Conservation (phyloP, 208 protist species). For the Leishmania major region DNA sequence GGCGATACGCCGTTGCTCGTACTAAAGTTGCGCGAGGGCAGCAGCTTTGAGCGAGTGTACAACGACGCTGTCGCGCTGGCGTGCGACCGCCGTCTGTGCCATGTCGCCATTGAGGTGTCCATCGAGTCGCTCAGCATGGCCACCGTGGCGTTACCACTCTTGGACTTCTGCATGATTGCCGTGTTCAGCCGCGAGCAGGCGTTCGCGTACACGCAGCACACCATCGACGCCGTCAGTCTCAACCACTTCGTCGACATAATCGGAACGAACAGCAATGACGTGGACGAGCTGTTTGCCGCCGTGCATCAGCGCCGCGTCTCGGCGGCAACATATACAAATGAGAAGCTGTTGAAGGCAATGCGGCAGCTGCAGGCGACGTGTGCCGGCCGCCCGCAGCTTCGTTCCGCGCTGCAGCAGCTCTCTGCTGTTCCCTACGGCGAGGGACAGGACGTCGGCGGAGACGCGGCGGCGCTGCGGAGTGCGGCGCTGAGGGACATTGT, state of each 20-base stretch:
- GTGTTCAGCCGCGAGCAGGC: slow-evolving; percentile 58
- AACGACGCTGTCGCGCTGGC: slow-evolving; percentile 70
- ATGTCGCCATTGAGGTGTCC: slow-evolving; percentile 69
- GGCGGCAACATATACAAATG: slow-evolving; percentile 56
- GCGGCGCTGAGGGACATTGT: slow-evolving; percentile 67
- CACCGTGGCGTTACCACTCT: slow-evolving; percentile 48
- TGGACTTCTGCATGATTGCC: slow-evolving; percentile 66
- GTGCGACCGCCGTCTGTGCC: slow-evolving; percentile 64
- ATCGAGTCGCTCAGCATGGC: slow-evolving; percentile 66
- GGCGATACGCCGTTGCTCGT: slow-evolving; percentile 68
- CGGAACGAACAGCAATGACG: slow-evolving; percentile 73
- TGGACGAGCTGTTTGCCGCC: slow-evolving; percentile 72
- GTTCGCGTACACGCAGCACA: slow-evolving; percentile 65
- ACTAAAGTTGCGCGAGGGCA: slow-evolving; percentile 67
- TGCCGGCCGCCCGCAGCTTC: slow-evolving; percentile 46
- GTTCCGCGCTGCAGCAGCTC: slow-evolving; percentile 49
- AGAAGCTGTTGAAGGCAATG: slow-evolving; percentile 75
- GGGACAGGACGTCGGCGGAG: slow-evolving; percentile 41
- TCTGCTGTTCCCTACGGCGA: slow-evolving; percentile 51
- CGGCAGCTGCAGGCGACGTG: slow-evolving; percentile 59
- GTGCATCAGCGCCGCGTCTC: slow-evolving; percentile 55
- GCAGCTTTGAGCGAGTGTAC: slow-evolving; percentile 58
- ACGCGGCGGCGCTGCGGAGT: slow-evolving; percentile 47
- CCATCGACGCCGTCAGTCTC: slow-evolving; percentile 59
- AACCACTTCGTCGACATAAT: slow-evolving; percentile 64